Evolutionary conservation across 495 filamentous ascomycete species (phyloP), one percentile per base, ranked within the genome.

Genomic region (Penicillium verhagenii): DNA sequence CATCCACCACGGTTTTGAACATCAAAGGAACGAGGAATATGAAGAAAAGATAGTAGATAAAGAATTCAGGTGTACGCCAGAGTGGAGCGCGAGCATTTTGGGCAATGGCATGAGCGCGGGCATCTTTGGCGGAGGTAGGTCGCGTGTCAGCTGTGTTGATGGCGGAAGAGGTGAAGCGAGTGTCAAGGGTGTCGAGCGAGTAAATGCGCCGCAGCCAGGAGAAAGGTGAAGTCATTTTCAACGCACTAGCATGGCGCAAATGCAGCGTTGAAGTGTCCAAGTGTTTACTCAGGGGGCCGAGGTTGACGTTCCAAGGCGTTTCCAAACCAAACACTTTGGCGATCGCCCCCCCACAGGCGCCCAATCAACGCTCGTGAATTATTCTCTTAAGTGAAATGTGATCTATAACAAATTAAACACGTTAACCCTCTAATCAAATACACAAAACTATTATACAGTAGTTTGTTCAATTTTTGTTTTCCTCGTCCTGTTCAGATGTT

Each of bases 181-280:
- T 93, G 78, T 98, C 94, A 68, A 98, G 84, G 25, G 91, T 95
- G 63, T 96, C 90, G 53, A 96, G 85, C 48, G 88, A 86, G 74
- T 91, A 95, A 47, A 93, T 69, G 44, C 77, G 78, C 58, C 78
- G 72, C 47, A 72, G 60, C 67, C 65, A 67, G 53, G 63, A 61
- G 45, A 73, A 46, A 40, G 68, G 35, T 39, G 61, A 66, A 46
- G 66, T 50, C 72, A 73, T 75, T 61, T 39, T 71, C 71, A 68
- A 54, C 25, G 39, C 60, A 60, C 45, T 63, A 61, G 67, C 72
- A 74, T 77, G 45, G 61, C 69, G 63, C 38, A 46, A 24, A 35
- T 21, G 31, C 20, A 38, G 47, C 19, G 47, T 23, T 58, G 56
- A 10, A 18, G 47, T 11, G n/a, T 14, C 11, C 24, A 24, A 11